Evolutionary conservation across 2,329 filamentous ascomycete genomes (phyloP), one percentile per base, ranked within the genome.

Genomic region (Conoideocrella luteorostrata): DNA sequence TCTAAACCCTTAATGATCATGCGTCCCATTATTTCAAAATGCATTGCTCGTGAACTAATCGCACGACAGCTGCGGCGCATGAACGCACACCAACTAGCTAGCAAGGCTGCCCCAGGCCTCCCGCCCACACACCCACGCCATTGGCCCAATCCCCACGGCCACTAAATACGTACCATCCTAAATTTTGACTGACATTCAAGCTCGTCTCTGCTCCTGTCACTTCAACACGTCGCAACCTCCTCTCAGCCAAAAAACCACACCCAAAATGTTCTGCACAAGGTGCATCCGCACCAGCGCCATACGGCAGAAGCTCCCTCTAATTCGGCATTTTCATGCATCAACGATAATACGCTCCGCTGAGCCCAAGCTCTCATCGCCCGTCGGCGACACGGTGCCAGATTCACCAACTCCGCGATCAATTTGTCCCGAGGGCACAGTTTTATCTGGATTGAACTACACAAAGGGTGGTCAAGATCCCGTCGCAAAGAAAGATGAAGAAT

Each of bases 361-460:
- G 26, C 57, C 67, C 29, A 53, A 56, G 41, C 60, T 69, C 42
- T 67, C 61, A 33, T 65, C 58, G 24, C 65, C 59, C 32, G 53
- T 55, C 40, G 57, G 56, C 43, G 54, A 57, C 28, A 47, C 53
- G 17, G 48, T 53, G n/a, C 56, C 57, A 51, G 54, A 51, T 32
- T 52, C 62, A 21, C 45, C 61, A 42, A 54, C 58, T 33, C 28
- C 56, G 49, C 52, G 60, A 47, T 80, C 76, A 7, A 74, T 72
- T 22, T 82, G 84, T 54, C 69, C 74, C 3, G 78, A 81, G 5
- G 88, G 88, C 26, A 88, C 84, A 12, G 66, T 80, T 12, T 70
- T 94, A 33, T 80, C 72, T 44, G 87, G 87, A 1, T 69, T 94
- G 44, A 91, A 88, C 64, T 91, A 85, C 65, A 65, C 82, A 57